These are phyloP conservation scores for Aspergillus oerlinghausenensis DNA, from an alignment of 2,329 filamentous ascomycete genomes.

Conservation along the genomic window DNA sequence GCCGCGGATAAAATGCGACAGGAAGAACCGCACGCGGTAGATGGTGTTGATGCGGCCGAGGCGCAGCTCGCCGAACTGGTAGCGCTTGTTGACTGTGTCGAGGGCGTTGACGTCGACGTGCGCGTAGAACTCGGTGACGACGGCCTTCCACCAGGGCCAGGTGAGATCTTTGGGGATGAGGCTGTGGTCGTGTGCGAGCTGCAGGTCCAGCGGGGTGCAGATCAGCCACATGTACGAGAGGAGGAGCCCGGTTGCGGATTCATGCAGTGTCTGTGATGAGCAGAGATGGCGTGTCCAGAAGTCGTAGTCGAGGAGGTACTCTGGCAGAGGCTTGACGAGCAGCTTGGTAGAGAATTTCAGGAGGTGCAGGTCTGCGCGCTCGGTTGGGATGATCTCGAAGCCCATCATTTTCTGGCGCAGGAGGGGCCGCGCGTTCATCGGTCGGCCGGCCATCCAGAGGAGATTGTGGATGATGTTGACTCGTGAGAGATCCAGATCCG, in stretches of 20 bases:
- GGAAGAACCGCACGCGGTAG: slow-evolving; percentile 29
- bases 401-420: slow-evolving; percentile 12
- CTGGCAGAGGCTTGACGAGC: slow-evolving; percentile 26
- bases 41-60: slow-evolving; percentile 44
- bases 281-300: slow-evolving; percentile 21
- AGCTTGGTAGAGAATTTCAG: slow-evolving; percentile 17
- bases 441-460: neutral
- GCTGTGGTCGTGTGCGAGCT: slow-evolving; percentile 25
- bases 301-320: slow-evolving; percentile 17
- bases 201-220: slow-evolving; percentile 36
- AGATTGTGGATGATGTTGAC: neutral
- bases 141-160: slow-evolving; percentile 39
- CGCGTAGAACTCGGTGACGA: slow-evolving; percentile 29
- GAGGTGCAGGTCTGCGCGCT: slow-evolving; percentile 23
- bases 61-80: slow-evolving; percentile 43
- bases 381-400: slow-evolving; percentile 20
- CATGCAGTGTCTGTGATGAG: slow-evolving; percentile 16
- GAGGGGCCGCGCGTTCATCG: slow-evolving; percentile 13
- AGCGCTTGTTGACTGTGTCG: slow-evolving; percentile 33
- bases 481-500: neutral
- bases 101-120: slow-evolving; percentile 26
- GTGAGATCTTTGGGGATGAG: slow-evolving; percentile 31
- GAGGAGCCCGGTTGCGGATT: slow-evolving; percentile 35
- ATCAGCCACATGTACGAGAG: slow-evolving; percentile 42
- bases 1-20: slow-evolving; percentile 23